Evolutionary conservation across 2,329 filamentous ascomycete genomes (phyloP), one percentile per base, ranked within the genome.

Genomic region (Graphium sp.): DNA sequence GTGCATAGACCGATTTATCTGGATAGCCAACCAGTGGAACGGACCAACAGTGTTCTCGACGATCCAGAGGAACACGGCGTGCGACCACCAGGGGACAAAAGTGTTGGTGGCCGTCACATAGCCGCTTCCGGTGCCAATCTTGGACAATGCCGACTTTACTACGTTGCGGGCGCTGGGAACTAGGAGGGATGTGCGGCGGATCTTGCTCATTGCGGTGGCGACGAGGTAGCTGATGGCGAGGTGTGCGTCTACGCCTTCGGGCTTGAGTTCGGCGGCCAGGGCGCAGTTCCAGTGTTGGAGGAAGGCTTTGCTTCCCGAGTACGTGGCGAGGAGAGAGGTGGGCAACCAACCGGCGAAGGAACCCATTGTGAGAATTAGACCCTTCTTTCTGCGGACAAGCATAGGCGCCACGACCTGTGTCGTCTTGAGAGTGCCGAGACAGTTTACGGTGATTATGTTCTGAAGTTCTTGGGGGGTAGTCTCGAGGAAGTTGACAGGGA

Each of bases 221-320:
- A 98, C 81, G 26, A 98, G 71, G 52, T 98, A 91, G 41, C 79
- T 84, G 41, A 95, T 69, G 17, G 92, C 76, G 27, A 95, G 70
- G 52, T 95, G 75, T n/a, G 93, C 84, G 37, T 83, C 76, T 22
- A 98, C 73, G 32, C 82, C 80, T 41, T 80, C 65, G 2, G 75
- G 70, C 37, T 77, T 71, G 18, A 98, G 66, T 54, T 98, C 89
- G 10, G 76, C 69, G 1, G 77, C 80, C 10, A 98, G 66, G 8
- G 89, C 74, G 5, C 74, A 78, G 39, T 80, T 93, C 89, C 89
- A 98, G 47, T 92, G 77, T 56, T 95, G 87, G 27, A 98, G 66
- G 66, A 98, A 98, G 2, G 89, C 87, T 59, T 98, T 98, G 69
- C 79, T 89, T 39, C 89, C 89, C 24, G 82, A 91, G 64, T 98